These are phyloP conservation scores for Auricularia auricula-judae DNA, from an alignment of 768 basidiomycete genomes.

Conservation along the genomic window DNA sequence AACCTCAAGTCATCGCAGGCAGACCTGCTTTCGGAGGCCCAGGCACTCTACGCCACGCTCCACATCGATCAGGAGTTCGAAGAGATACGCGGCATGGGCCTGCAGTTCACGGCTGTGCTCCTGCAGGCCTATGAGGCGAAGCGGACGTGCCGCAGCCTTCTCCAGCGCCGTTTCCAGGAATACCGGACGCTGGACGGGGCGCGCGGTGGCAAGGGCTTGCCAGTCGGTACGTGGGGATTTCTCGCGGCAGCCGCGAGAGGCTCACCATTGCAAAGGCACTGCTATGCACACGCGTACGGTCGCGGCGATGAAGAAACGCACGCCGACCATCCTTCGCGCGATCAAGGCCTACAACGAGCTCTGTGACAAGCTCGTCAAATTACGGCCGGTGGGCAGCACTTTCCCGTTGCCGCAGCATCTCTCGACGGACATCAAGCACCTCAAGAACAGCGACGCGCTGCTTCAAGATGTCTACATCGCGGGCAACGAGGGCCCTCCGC, in stretches of 20 bases:
- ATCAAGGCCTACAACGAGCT: constrained; percentile 21
- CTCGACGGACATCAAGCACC: constrained; percentile 17
- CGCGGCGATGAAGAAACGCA: constrained; percentile 21
- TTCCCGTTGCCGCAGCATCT: constrained; percentile 25
- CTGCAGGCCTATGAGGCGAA: constrained; percentile 27
- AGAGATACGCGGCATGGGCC: constrained; percentile 19
- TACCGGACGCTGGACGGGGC: constrained; percentile 26
- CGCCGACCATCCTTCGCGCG: constrained; percentile 18
- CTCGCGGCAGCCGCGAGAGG: neutral
- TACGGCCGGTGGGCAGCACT: constrained; percentile 9
- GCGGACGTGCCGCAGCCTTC: constrained; percentile 24
- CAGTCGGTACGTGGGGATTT: constrained; percentile 19
- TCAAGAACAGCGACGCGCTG: constrained; percentile 11
- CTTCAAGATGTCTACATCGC: constrained; percentile 29
- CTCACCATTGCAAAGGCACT: constrained; percentile 15
- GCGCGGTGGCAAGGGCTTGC: constrained; percentile 17
- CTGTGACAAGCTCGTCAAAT: constrained; percentile 17
- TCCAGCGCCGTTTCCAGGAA: constrained; percentile 25
- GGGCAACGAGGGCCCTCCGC: constrained; percentile 6
- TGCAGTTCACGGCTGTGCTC: constrained; percentile 21
- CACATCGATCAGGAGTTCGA: constrained; percentile 24
- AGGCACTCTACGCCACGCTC: constrained; percentile 23
- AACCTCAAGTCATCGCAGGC: neutral
- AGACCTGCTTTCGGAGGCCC: constrained; percentile 16
- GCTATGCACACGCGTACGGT: constrained; percentile 24